These are phyloP conservation scores for Schizosaccharomyces cryophilus DNA, from an alignment of 805 yeast species.

Conservation along the genomic window DNA sequence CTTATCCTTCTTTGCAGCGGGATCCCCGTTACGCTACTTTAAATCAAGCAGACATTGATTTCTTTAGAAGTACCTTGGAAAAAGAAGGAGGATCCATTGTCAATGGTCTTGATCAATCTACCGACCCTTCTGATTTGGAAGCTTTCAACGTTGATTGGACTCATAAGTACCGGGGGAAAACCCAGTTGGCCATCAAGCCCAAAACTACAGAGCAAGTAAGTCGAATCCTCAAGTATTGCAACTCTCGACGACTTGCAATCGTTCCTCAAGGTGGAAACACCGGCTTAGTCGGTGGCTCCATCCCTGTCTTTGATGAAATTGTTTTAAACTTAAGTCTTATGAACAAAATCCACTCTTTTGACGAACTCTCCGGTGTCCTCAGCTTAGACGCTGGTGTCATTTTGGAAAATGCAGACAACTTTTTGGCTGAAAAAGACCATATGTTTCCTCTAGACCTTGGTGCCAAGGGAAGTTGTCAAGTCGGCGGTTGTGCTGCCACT, in stretches of 20 bases:
- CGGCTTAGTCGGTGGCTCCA: slow-evolving; percentile 84
- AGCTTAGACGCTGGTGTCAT: slow-evolving; percentile 82
- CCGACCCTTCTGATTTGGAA: slow-evolving; percentile 23
- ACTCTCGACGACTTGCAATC: slow-evolving; percentile 49
- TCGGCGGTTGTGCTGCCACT: slow-evolving; percentile 86
- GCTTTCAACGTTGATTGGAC: slow-evolving; percentile 79
- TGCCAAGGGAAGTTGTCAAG: slow-evolving; percentile 89
- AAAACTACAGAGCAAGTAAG: slow-evolving; percentile 56
- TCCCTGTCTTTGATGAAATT: slow-evolving; percentile 79
- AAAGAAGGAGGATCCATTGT: background rate
- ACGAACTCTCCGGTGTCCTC: slow-evolving; percentile 56
- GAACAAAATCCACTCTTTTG: slow-evolving; percentile 64
- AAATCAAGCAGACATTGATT: background rate
- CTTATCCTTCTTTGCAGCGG: background rate
- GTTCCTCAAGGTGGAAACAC: slow-evolving; percentile 97
- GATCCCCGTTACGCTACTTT: background rate
- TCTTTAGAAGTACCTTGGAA: background rate
- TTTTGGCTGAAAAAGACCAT: slow-evolving; percentile 53
- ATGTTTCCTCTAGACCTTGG: slow-evolving; percentile 87
- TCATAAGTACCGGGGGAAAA: slow-evolving; percentile 79
- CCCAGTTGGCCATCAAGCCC: slow-evolving; percentile 60
- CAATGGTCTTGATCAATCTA: background rate
- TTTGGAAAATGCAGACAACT: slow-evolving; percentile 62
- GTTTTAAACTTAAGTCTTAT: slow-evolving; percentile 43
- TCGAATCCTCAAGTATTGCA: slow-evolving; percentile 54